Conservation (phyloP, 2,329 filamentous ascomycete genomes). For the Hypoxylon sp. region DNA sequence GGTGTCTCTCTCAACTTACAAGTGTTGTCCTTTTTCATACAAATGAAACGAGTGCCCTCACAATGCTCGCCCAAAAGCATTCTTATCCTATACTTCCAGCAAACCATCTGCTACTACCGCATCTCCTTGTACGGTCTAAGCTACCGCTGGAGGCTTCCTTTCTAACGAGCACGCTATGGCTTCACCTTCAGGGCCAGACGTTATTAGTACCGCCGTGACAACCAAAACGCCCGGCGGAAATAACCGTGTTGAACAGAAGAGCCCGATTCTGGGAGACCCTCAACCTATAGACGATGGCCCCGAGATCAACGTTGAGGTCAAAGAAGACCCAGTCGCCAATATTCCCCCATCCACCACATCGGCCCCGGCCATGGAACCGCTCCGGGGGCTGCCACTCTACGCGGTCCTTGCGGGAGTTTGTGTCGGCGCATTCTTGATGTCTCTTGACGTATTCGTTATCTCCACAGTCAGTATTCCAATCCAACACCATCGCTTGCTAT, state of each 20-base stretch:
- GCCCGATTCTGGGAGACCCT: background rate
- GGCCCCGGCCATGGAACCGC: conserved; percentile 1
- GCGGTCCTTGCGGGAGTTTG: conserved; percentile 16
- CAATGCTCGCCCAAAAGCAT: background rate
- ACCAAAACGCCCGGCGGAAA: background rate
- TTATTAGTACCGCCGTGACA: background rate
- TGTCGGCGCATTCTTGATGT: conserved; percentile 14
- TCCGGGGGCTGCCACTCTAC: conserved; percentile 6
- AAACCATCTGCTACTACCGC: background rate
- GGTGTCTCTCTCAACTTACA: background rate
- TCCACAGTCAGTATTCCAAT: conserved; percentile 3
- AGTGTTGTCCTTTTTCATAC: background rate
- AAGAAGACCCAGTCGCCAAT: background rate
- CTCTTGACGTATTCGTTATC: conserved; percentile 23
- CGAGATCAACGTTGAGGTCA: background rate
- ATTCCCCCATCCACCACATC: background rate
- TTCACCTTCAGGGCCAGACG: background rate
- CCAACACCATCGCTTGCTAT: background rate
- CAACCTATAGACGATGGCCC: background rate
- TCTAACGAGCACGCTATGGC: background rate
- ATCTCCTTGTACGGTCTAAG: background rate
- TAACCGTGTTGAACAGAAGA: background rate
- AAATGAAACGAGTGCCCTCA: background rate
- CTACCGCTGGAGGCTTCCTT: background rate
- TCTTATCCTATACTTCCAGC: background rate